Conservation (phyloP, 345 rosid species). For the Linum lewisii region DNA sequence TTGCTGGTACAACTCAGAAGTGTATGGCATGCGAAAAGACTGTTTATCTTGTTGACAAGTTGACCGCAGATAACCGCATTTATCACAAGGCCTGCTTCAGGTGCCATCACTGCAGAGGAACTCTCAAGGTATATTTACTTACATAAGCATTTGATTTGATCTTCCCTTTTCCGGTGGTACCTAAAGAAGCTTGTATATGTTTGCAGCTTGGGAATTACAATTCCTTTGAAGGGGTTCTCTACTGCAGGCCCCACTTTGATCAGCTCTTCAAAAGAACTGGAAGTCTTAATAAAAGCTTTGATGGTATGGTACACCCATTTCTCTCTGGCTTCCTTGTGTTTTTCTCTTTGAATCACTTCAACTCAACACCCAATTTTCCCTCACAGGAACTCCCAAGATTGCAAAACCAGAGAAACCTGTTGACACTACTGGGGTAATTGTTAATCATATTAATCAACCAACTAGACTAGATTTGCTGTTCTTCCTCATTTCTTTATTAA, state of each 20-base stretch:
- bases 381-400: constrained; percentile 78
- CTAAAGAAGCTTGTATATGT: background rate
- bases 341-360: constrained; percentile 1
- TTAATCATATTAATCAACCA: too few species aligned
- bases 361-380: constrained; percentile 15
- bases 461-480: background rate
- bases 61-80: constrained; percentile 88
- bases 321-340: background rate
- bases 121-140: constrained; percentile 94
- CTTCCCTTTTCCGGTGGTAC: background rate
- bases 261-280: constrained; percentile 94
- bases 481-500: background rate
- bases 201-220: constrained; percentile 94
- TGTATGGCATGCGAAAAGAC: constrained; percentile 99
- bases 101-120: constrained; percentile 99
- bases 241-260: constrained; percentile 97
- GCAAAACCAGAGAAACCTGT: constrained; percentile 62
- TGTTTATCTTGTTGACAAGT: constrained; percentile 87
- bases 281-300: constrained; percentile 95
- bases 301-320: too few species aligned
- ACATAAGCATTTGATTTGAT: too few species aligned
- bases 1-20: constrained; percentile 98
- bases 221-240: constrained; percentile 94
- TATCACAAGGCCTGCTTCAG: constrained; percentile 96
- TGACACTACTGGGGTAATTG: constrained; percentile 78